phyloP scores from a whole-genome alignment of 2,329 filamentous ascomycete genomes.

The Didymella pinodella region DNA sequence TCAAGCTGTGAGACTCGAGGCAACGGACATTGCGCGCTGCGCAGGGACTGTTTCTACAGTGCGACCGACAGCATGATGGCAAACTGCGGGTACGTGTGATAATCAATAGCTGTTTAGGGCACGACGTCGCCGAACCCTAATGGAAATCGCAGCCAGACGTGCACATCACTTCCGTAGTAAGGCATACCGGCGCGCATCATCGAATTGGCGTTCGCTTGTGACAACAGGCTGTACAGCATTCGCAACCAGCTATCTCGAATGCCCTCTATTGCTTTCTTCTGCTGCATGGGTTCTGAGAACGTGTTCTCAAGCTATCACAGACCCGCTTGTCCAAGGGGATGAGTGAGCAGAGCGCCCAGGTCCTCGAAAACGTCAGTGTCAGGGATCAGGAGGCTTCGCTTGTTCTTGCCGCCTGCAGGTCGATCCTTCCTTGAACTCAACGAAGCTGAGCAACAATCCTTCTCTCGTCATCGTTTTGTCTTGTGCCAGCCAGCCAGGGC shows the following conservation, averaged over 20 bases:
- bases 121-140: constrained; percentile 26
- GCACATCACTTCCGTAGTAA: constrained; percentile 28
- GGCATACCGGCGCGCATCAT: constrained; percentile 25
- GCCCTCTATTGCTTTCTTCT: constrained; percentile 6
- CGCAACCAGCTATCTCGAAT: background rate
- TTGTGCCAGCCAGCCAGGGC: constrained; percentile 17
- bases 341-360: background rate
- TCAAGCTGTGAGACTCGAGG: constrained; percentile 13
- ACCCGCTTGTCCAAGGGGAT: background rate
- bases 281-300: background rate
- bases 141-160: constrained; percentile 21
- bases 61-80: constrained; percentile 5
- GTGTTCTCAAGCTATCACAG: background rate
- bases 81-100: constrained; percentile 1
- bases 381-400: constrained; percentile 19
- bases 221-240: constrained; percentile 1
- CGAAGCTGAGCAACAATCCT: constrained; percentile 21
- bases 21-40: background rate
- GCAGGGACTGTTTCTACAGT: background rate
- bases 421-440: constrained; percentile 23
- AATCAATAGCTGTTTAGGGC: constrained; percentile 18
- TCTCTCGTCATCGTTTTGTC: constrained; percentile 20
- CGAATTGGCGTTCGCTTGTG: constrained; percentile 21
- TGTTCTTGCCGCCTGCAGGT: constrained; percentile 17
- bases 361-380: constrained; percentile 17